Percentiles rank a stretch among this genome's conserved stretches.
These are phyloP conservation scores for Paspalum vaginatum DNA, from an alignment of 176 grass and related monocot genomes.

Conservation along the genomic window DNA sequence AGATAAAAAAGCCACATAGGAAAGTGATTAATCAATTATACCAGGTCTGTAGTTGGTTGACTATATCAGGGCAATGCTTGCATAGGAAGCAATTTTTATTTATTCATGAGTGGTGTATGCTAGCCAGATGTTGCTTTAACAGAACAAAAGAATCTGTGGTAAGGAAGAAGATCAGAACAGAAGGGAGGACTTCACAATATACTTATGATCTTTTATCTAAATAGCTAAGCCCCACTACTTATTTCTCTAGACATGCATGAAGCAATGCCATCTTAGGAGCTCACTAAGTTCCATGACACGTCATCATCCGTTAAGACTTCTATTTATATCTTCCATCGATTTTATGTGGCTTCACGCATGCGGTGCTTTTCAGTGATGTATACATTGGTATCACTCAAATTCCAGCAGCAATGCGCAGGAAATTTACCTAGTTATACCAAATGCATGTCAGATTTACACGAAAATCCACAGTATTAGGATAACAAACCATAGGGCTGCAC, in stretches of 20 bases:
- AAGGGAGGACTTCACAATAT: background rate
- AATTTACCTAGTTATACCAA: no score
- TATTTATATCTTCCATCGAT: no score
- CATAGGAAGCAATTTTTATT: background rate
- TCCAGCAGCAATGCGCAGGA: no score
- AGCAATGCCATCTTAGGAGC: no score
- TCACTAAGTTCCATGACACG: no score
- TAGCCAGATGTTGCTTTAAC: constrained; percentile 9
- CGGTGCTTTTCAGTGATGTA: no score
- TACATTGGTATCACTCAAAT: no score
- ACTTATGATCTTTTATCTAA: no score
- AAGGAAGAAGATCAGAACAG: constrained; percentile 1
- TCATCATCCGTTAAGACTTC: no score
- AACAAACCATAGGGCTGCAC: background rate
- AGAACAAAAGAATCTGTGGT: constrained; percentile 5
- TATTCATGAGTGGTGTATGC: background rate
- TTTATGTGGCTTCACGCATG: no score
- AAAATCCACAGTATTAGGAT: background rate
- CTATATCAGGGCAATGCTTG: constrained; percentile 17
- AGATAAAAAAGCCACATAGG: background rate
- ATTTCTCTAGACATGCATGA: no score
- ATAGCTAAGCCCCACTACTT: no score
- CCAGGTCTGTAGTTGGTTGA: background rate
- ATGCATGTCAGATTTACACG: background rate
- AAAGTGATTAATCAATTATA: constrained; percentile 1